phyloP scores from a whole-genome alignment of 2,329 filamentous ascomycete species.

The Penicillium sp. region DNA sequence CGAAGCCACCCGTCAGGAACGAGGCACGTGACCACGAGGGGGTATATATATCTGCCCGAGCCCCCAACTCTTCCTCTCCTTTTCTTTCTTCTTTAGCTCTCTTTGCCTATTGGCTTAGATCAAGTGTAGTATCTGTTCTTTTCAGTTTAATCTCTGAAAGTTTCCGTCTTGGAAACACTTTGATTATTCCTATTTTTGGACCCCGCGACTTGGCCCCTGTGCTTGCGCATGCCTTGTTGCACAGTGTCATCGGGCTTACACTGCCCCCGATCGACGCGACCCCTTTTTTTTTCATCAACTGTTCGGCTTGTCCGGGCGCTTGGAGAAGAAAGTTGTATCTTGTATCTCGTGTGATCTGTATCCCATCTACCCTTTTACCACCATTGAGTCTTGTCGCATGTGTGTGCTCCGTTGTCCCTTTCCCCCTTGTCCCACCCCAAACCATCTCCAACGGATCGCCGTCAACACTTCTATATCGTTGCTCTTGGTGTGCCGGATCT shows the following conservation, averaged over 20 bases:
- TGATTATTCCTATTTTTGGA: slow-evolving; percentile 81
- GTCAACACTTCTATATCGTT: too few relatives aligned
- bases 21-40: neutral
- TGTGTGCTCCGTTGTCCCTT: too few relatives aligned
- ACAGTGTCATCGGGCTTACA: slow-evolving; percentile 75
- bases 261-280: slow-evolving; percentile 70
- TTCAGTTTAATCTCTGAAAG: slow-evolving; percentile 95
- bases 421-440: too few relatives aligned
- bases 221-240: slow-evolving; percentile 65
- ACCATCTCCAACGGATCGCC: neutral
- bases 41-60: neutral
- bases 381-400: too few relatives aligned
- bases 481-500: too few relatives aligned
- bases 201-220: slow-evolving; percentile 57
- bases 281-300: slow-evolving; percentile 54
- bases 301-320: slow-evolving; percentile 51
- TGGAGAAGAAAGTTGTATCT: slow-evolving; percentile 53
- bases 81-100: slow-evolving; percentile 48
- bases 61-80: slow-evolving; percentile 35
- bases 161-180: slow-evolving; percentile 65
- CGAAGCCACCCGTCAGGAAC: neutral
- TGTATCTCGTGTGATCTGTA: neutral
- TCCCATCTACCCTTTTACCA: neutral
- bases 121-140: slow-evolving; percentile 97
- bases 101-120: slow-evolving; percentile 68